These are phyloP conservation scores for Pezicula radicicola DNA, from an alignment of 2,329 filamentous ascomycete genomes.

Conservation along the genomic window DNA sequence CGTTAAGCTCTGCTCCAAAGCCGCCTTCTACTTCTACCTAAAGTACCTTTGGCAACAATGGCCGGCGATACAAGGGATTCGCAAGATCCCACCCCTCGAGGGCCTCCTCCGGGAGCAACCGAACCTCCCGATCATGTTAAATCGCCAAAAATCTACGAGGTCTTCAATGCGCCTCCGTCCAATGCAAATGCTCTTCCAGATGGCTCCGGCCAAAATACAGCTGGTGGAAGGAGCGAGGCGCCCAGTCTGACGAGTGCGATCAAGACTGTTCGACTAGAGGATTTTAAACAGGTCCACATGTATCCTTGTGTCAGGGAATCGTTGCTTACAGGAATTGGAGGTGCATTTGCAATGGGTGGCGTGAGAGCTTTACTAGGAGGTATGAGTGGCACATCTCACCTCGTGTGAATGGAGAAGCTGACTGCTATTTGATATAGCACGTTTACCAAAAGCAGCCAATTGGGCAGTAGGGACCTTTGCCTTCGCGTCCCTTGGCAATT, in stretches of 20 bases:
- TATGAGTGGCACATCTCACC: slow-evolving; percentile 35
- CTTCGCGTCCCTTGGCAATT: slow-evolving; percentile 65
- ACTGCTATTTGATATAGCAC: slow-evolving; percentile 39
- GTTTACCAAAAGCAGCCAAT: slow-evolving; percentile 68
- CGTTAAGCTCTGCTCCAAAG: not conserved
- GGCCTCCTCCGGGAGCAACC: slow-evolving; percentile 32
- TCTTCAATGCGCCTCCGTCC: slow-evolving; percentile 30
- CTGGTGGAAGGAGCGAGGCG: slow-evolving; percentile 17
- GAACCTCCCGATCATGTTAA: slow-evolving; percentile 31
- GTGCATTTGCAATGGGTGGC: slow-evolving; percentile 73
- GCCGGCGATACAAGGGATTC: slow-evolving; percentile 32
- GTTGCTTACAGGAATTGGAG: slow-evolving; percentile 77
- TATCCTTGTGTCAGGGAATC: slow-evolving; percentile 82
- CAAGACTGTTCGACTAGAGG: slow-evolving; percentile 62
- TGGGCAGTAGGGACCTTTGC: slow-evolving; percentile 82
- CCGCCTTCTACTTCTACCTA: not conserved
- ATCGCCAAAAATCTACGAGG: slow-evolving; percentile 35
- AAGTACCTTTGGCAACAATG: slow-evolving; percentile 18
- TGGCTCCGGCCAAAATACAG: slow-evolving; percentile 30
- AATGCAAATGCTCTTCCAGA: slow-evolving; percentile 29
- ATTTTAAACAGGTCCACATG: slow-evolving; percentile 71
- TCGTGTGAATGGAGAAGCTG: not conserved
- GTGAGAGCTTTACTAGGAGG: slow-evolving; percentile 73
- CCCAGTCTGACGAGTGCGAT: slow-evolving; percentile 60
- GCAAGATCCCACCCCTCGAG: slow-evolving; percentile 19